Conservation (phyloP, 2,329 filamentous ascomycete species). For the Colletotrichum echinochloae region DNA sequence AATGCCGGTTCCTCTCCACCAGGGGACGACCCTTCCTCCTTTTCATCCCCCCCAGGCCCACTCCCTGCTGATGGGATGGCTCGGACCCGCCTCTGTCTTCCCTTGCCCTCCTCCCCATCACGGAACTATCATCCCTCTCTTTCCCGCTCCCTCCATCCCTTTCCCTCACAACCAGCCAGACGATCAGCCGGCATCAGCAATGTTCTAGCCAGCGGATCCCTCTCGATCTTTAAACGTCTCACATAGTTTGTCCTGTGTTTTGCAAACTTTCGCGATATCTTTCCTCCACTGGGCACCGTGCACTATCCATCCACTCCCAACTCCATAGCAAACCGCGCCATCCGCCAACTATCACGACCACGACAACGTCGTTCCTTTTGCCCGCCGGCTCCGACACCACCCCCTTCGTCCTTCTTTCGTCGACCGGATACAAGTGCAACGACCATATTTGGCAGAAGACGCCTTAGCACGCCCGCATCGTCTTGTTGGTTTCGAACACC, state of each 20-base stretch:
- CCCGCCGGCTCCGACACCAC: slow-evolving; percentile 6
- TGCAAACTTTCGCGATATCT: slow-evolving; percentile 32
- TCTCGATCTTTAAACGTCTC: slow-evolving; percentile 22
- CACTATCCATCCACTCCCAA: slow-evolving; percentile 1
- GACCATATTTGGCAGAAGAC: not conserved
- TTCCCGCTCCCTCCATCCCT: slow-evolving; percentile 36
- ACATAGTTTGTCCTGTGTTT: slow-evolving; percentile 12
- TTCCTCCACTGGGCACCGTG: slow-evolving; percentile 18
- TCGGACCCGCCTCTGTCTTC: slow-evolving; percentile 23
- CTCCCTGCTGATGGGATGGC: slow-evolving; percentile 26
- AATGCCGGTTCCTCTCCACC: slow-evolving; percentile 1
- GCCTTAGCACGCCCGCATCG: not conserved
- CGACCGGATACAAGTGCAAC: not conserved
- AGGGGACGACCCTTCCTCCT: slow-evolving; percentile 37
- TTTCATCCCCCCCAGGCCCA: slow-evolving; percentile 31
- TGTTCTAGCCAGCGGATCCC: slow-evolving; percentile 32
- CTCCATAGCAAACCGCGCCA: slow-evolving; percentile 19
- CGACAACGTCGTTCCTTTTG: slow-evolving; percentile 11
- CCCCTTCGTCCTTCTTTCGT: slow-evolving; percentile 9
- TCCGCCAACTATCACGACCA: slow-evolving; percentile 27
- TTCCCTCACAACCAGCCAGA: slow-evolving; percentile 25
- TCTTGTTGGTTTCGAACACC: not conserved
- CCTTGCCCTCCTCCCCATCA: slow-evolving; percentile 31
- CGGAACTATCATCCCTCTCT: slow-evolving; percentile 37
- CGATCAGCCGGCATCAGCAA: slow-evolving; percentile 26